These are phyloP conservation scores for Rhododendron kiyosumense DNA, from an alignment of 148 eudicot species.

Conservation along the genomic window DNA sequence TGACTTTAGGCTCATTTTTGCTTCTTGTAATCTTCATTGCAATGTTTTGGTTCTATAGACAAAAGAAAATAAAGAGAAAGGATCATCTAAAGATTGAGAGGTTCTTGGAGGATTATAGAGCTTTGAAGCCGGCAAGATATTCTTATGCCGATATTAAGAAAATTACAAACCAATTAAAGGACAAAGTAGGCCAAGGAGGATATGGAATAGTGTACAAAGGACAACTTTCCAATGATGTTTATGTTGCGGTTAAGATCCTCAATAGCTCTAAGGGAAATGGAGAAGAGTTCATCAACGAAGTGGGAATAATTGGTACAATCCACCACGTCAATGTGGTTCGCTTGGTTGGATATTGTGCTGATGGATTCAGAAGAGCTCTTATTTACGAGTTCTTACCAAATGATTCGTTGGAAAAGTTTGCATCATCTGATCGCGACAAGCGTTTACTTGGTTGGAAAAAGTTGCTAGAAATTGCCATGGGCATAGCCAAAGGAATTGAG, in stretches of 20 bases:
- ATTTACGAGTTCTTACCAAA: too few species aligned
- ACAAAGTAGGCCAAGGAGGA: too few species aligned
- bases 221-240: constrained; percentile 14
- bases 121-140: constrained; percentile 18
- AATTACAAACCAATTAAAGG: not conserved
- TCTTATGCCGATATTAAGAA: constrained; percentile 14
- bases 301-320: not conserved
- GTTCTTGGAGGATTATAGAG: constrained; percentile 23
- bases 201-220: too few species aligned
- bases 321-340: constrained; percentile 13
- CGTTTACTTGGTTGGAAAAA: too few species aligned
- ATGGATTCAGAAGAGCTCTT: too few species aligned
- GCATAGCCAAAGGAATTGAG: too few species aligned
- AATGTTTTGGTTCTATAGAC: not conserved
- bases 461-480: too few species aligned
- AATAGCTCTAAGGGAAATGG: constrained; percentile 16
- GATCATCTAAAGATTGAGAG: constrained; percentile 5
- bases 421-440: too few species aligned
- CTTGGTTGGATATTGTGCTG: too few species aligned
- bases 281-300: constrained; percentile 25
- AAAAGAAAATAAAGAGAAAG: constrained; percentile 5
- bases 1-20: not conserved
- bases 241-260: constrained; percentile 31
- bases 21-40: not conserved
- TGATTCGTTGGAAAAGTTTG: too few species aligned